Conservation (phyloP, 2,329 filamentous ascomycete species). For the Pyricularia pennisetigena region DNA sequence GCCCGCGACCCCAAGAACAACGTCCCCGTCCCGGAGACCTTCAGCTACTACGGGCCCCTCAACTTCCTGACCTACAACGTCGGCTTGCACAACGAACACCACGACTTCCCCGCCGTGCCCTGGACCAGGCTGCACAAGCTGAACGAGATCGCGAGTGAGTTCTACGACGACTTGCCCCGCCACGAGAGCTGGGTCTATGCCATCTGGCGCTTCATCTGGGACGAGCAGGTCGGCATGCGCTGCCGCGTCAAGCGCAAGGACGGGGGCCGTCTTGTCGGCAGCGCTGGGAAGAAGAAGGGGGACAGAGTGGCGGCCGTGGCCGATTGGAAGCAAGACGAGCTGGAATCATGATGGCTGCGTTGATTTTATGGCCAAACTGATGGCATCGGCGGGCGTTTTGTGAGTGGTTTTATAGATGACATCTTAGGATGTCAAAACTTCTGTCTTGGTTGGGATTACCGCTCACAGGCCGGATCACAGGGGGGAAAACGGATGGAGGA, state of each 20-base stretch:
- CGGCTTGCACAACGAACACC: slow-evolving; percentile 95
- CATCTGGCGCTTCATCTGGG: slow-evolving; percentile 91
- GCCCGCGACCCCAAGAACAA: slow-evolving; percentile 48
- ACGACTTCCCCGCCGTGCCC: slow-evolving; percentile 94
- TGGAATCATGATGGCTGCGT: slow-evolving; percentile 43
- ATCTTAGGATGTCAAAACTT: background rate
- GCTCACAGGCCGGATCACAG: background rate
- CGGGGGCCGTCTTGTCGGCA: slow-evolving; percentile 53
- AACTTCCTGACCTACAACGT: slow-evolving; percentile 96
- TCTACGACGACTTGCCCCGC: slow-evolving; percentile 78
- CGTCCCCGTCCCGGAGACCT: slow-evolving; percentile 79
- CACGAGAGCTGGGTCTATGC: slow-evolving; percentile 89
- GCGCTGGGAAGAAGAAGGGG: slow-evolving; percentile 14
- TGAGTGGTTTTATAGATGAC: background rate
- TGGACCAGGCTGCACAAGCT: slow-evolving; percentile 81
- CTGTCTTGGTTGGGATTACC: background rate
- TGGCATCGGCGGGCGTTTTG: background rate
- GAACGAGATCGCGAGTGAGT: slow-evolving; percentile 75
- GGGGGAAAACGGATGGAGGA: background rate
- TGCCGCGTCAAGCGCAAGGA: slow-evolving; percentile 89
- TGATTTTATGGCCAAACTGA: background rate
- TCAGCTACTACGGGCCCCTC: slow-evolving; percentile 88
- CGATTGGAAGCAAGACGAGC: slow-evolving; percentile 59
- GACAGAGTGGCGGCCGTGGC: slow-evolving; percentile 26
- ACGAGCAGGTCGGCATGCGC: slow-evolving; percentile 79